Conservation (phyloP, 495 filamentous ascomycete species). For the Neurospora sublineolata region DNA sequence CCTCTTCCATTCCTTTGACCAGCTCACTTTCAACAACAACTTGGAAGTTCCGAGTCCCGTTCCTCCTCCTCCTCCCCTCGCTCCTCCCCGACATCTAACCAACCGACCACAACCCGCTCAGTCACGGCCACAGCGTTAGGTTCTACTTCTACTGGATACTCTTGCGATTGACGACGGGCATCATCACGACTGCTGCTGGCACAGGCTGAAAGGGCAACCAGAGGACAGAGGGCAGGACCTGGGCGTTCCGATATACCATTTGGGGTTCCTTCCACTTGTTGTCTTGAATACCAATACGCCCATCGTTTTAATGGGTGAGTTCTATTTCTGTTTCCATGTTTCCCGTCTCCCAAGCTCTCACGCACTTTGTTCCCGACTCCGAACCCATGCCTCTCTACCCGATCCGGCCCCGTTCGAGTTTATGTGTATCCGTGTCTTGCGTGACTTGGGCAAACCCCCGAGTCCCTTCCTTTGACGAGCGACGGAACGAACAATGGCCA, state of each 20-base stretch:
- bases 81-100: neutral
- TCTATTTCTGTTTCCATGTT: neutral
- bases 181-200: neutral
- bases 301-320: neutral
- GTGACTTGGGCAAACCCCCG: neutral
- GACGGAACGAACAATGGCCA: neutral
- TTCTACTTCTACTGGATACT: neutral
- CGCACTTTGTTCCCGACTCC: constrained; percentile 5
- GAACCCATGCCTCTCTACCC: neutral
- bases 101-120: neutral
- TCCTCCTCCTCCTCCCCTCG: neutral
- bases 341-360: neutral
- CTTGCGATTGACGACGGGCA: neutral
- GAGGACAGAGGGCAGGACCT: neutral
- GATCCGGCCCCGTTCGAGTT: neutral
- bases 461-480: neutral
- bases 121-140: neutral
- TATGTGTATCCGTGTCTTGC: neutral
- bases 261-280: neutral
- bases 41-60: neutral
- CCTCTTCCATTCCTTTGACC: neutral
- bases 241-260: neutral
- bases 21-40: neutral
- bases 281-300: neutral
- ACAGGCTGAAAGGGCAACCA: neutral